Base-by-base conservation (phyloP, 805 yeast genomes). In the Scheffersomyces amazonensis region DNA sequence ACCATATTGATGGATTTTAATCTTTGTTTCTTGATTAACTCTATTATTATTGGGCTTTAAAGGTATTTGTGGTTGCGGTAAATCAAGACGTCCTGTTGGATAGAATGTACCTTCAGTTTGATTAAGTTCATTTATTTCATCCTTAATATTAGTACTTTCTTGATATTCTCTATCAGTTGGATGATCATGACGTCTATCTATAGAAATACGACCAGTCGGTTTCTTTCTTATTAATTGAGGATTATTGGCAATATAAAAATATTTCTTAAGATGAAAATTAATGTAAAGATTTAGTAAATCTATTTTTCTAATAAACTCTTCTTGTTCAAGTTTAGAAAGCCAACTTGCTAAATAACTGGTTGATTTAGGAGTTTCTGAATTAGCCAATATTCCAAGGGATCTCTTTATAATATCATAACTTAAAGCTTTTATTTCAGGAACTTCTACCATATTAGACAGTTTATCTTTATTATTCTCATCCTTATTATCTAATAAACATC, bases 231-330 rank as follows among this genome's bases (percentile, higher is more conserved):
- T 32, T 13, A 42, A 27, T 10, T 46, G 47, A 2, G 58, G 59
- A 28, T 57, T 62, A 42, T 64, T 54, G 36, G 66, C 60, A 41
- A 53, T 46, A 53, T 68, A 73, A 45, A 73, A 66, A 37, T 77
- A 67, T 41, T 78, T 69, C 29, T 80, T 75, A 38, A 90, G 64
- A 32, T 87, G 87, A 52, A 85, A 87, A 0, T 95, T 83, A 25
- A 89, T 73, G 59, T 84, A 88, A 16, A 87, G 67, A 51, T 89
- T 90, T 34, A 87, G 50, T 22, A 84, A 63, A 28, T 87, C 87
- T 0, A 88, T 74, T 47, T 81, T 80, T 2, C 57, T 51, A 8
- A 57, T 55, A 45, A 84, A 83, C 7, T 64, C 69, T 0, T 56
- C 58, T 0, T 47, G 39, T 0, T 80, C 60, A 13, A 69, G 50